phyloP scores from a whole-genome alignment of 371 early-diverging fungal species.

The Dinochytrium kinnereticum region DNA sequence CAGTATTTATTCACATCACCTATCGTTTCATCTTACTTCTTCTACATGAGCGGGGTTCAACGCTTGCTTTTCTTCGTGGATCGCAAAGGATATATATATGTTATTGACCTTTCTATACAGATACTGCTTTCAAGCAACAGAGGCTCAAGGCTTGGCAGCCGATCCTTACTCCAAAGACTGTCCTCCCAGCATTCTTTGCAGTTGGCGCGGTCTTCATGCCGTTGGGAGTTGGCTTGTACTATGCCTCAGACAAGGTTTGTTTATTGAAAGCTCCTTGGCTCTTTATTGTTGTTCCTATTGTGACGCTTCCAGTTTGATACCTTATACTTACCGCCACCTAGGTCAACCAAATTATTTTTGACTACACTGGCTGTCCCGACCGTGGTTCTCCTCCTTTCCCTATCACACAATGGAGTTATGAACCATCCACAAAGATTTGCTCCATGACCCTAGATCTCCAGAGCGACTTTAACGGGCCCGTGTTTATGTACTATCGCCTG shows the following conservation, averaged over 20 bases:
- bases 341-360: slow-evolving; percentile 50
- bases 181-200: slow-evolving; percentile 88
- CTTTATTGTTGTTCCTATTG: too few relatives aligned
- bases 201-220: slow-evolving; percentile 92
- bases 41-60: too few relatives aligned
- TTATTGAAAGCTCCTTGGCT: too few relatives aligned
- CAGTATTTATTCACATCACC: too few relatives aligned
- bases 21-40: too few relatives aligned
- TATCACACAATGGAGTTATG: slow-evolving; percentile 49
- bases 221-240: slow-evolving; percentile 68
- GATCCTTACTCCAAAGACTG: slow-evolving; percentile 92
- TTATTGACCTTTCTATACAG: slow-evolving; percentile 31
- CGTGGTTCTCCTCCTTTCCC: slow-evolving; percentile 24
- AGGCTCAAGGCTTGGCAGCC: slow-evolving; percentile 98
- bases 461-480: slow-evolving; percentile 69
- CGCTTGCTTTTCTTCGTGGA: too few relatives aligned
- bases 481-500: slow-evolving; percentile 93
- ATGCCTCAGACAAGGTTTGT: slow-evolving; percentile 50
- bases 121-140: slow-evolving; percentile 97
- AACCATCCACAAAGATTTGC: slow-evolving; percentile 60
- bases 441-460: slow-evolving; percentile 77
- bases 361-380: slow-evolving; percentile 84
- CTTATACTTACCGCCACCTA: too few relatives aligned
- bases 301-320: too few relatives aligned
- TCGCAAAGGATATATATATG: too few relatives aligned